Percentiles rank a stretch among this genome's conserved stretches.
These are phyloP conservation scores for Heritiera littoralis DNA, from an alignment of 345 rosid genomes.

Conservation along the genomic window DNA sequence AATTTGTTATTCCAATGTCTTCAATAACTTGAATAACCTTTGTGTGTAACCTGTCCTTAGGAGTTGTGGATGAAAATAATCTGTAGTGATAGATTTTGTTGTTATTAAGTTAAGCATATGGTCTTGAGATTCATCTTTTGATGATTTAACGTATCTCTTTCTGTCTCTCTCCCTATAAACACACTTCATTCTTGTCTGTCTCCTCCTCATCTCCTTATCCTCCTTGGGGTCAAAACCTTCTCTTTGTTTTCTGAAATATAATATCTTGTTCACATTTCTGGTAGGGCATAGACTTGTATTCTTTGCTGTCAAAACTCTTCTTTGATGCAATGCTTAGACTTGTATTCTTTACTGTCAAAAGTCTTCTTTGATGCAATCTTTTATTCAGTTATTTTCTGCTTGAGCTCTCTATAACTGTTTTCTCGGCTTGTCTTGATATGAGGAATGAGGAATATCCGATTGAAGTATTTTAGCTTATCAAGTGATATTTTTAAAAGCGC, in stretches of 20 bases:
- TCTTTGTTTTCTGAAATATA: too few relatives aligned
- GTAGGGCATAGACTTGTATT: neutral
- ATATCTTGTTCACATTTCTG: too few relatives aligned
- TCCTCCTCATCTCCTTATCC: neutral
- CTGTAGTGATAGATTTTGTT: neutral
- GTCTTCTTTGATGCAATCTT: neutral
- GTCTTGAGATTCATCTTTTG: slow-evolving; percentile 7
- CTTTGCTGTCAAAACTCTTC: neutral
- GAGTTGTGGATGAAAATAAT: neutral
- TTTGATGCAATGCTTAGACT: neutral
- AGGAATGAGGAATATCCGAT: slow-evolving; percentile 15
- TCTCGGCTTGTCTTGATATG: neutral
- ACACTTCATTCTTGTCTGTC: neutral
- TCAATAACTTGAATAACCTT: neutral
- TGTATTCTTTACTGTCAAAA: neutral
- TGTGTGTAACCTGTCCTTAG: neutral
- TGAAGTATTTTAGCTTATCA: slow-evolving; percentile 3
- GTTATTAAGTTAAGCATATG: neutral
- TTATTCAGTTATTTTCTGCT: slow-evolving; percentile 1
- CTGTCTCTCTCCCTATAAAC: too few relatives aligned
- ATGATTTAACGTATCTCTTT: neutral
- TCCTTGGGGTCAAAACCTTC: neutral
- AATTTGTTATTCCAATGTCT: neutral
- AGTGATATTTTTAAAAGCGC: neutral
- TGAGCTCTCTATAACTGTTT: neutral